phyloP scores from a whole-genome alignment of 2,329 filamentous ascomycete genomes.

The Sclerotinia minor region DNA sequence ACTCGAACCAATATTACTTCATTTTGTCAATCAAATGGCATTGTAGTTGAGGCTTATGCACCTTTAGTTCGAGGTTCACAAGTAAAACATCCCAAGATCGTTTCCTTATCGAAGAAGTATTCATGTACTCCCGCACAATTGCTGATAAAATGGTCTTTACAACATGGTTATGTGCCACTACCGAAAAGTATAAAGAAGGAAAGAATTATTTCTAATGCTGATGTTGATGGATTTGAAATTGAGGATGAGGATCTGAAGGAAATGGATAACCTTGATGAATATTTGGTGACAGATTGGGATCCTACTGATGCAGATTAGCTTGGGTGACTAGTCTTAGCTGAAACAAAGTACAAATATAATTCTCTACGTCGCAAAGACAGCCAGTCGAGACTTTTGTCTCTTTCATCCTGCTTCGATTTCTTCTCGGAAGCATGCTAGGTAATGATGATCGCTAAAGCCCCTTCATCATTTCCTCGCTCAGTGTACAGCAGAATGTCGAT shows the following conservation, averaged over 20 bases:
- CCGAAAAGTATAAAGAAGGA: slow-evolving; percentile 68
- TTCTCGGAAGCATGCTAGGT: not conserved
- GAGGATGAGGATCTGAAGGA: slow-evolving; percentile 60
- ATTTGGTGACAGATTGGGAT: slow-evolving; percentile 69
- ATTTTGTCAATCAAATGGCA: slow-evolving; percentile 64
- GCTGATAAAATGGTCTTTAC: slow-evolving; percentile 74
- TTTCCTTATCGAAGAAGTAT: slow-evolving; percentile 65
- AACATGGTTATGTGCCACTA: slow-evolving; percentile 70
- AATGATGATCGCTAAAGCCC: slow-evolving; percentile 9
- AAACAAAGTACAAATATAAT: not conserved
- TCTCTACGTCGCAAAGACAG: not conserved
- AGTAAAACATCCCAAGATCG: slow-evolving; percentile 66
- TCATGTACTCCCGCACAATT: slow-evolving; percentile 70
- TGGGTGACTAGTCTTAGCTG: not conserved
- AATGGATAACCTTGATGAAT: slow-evolving; percentile 68
- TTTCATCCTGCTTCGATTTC: not conserved
- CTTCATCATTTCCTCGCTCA: not conserved
- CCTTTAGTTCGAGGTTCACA: slow-evolving; percentile 71
- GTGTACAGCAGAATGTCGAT: not conserved
- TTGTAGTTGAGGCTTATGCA: slow-evolving; percentile 77
- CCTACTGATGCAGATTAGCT: slow-evolving; percentile 46
- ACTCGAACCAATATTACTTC: slow-evolving; percentile 66
- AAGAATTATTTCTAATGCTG: slow-evolving; percentile 64
- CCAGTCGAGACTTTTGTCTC: not conserved
- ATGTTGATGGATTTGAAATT: slow-evolving; percentile 62